A percentile compares a stretch with the other conserved stretches of the same genome.
Evolutionary conservation across 768 basidiomycete species (phyloP).

Genomic region (Lactarius hatsudake): DNA sequence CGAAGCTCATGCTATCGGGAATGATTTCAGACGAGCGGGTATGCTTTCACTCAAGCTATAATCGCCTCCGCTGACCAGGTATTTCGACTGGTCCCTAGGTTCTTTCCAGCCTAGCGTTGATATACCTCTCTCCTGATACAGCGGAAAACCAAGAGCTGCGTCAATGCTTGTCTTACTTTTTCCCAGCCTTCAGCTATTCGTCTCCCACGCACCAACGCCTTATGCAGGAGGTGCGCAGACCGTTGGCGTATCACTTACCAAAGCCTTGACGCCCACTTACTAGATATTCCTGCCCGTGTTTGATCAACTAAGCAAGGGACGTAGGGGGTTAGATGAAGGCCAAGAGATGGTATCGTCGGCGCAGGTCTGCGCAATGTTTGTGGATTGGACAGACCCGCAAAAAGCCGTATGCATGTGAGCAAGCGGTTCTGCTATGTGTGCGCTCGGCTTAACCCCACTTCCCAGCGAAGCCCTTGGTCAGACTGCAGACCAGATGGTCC

Average conservation of each 20-base stretch:
- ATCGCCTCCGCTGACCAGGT: neutral
- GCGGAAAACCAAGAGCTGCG: constrained; percentile 77
- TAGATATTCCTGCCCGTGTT: constrained; percentile 74
- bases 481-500: constrained; percentile 41
- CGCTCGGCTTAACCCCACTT: constrained; percentile 4
- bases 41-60: neutral
- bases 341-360: constrained; percentile 70
- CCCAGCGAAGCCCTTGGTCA: constrained; percentile 43
- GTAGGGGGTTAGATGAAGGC: constrained; percentile 65
- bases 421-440: constrained; percentile 25
- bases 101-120: constrained; percentile 47
- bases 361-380: constrained; percentile 74
- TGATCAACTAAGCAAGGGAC: constrained; percentile 53
- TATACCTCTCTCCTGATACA: constrained; percentile 81
- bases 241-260: neutral
- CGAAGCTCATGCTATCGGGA: constrained; percentile 82
- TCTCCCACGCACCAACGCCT: constrained; percentile 65
- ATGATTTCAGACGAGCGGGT: constrained; percentile 73
- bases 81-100: constrained; percentile 36
- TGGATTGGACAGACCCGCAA: constrained; percentile 86
- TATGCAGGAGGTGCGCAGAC: constrained; percentile 60
- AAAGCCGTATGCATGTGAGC: constrained; percentile 59
- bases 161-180: constrained; percentile 85
- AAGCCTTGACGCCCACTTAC: neutral
- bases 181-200: constrained; percentile 85